These are phyloP conservation scores for Ricinus communis DNA, from an alignment of 345 rosid genomes.

Conservation along the genomic window DNA sequence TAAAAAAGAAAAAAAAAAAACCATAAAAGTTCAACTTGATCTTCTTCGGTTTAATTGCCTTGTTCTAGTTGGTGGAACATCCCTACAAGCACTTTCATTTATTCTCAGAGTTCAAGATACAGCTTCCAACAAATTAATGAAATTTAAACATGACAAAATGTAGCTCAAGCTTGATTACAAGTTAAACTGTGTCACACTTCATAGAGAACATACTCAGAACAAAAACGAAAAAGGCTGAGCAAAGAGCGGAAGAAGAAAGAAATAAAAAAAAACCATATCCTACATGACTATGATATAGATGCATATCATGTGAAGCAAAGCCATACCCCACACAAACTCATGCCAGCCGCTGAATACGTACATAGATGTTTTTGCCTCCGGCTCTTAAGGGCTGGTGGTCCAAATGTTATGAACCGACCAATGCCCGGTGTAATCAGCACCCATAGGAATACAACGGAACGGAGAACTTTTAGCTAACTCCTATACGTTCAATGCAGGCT, in stretches of 20 bases:
- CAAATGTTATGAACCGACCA: background rate
- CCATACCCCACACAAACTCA: conserved; percentile 8
- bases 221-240: background rate
- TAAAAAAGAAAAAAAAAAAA: too few species aligned
- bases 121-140: conserved; percentile 27
- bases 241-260: background rate
- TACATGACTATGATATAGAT: conserved; percentile 18
- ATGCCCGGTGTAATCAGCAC: conserved; percentile 9
- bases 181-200: conserved; percentile 6
- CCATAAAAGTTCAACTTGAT: too few species aligned
- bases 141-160: conserved; percentile 19
- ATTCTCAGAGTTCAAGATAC: background rate
- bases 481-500: conserved; percentile 1
- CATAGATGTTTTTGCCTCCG: background rate
- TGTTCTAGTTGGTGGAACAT: too few species aligned
- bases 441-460: conserved; percentile 1
- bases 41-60: too few species aligned
- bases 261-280: conserved; percentile 6
- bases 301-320: conserved; percentile 1
- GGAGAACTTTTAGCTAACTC: conserved; percentile 13
- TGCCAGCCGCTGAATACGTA: conserved; percentile 7
- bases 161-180: conserved; percentile 6
- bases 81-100: too few species aligned
- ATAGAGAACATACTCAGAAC: background rate
- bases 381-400: background rate